A percentile compares a stretch with the other conserved stretches of the same genome.
These are phyloP conservation scores for Fonsecaea monophora DNA, from an alignment of 2,329 filamentous ascomycete genomes.

Conservation along the genomic window DNA sequence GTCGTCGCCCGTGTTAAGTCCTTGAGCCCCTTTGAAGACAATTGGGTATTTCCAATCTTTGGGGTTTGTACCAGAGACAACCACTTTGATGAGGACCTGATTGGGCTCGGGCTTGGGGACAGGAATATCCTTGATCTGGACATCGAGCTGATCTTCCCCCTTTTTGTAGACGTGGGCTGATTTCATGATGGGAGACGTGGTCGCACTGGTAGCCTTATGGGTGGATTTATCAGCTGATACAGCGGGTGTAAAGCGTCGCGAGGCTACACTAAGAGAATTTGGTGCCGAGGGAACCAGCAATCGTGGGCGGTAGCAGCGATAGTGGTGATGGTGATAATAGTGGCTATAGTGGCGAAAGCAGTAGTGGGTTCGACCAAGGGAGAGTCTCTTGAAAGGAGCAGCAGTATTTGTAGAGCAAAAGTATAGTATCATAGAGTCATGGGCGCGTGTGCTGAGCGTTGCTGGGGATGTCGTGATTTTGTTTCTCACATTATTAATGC, in stretches of 20 bases:
- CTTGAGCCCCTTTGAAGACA: slow-evolving; percentile 13
- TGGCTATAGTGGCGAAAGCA: not conserved
- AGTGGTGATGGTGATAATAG: not conserved
- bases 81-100: slow-evolving; percentile 52
- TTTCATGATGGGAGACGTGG: slow-evolving; percentile 23
- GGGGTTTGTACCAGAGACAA: slow-evolving; percentile 55
- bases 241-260: not conserved
- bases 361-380: not conserved
- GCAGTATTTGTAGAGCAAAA: not conserved
- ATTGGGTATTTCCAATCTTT: slow-evolving; percentile 56
- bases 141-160: slow-evolving; percentile 20
- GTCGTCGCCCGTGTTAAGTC: slow-evolving; percentile 58
- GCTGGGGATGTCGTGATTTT: not conserved
- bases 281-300: not conserved
- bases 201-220: not conserved
- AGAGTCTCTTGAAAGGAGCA: not conserved
- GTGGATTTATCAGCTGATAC: slow-evolving; percentile 2
- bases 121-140: slow-evolving; percentile 46
- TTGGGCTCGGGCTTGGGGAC: slow-evolving; percentile 50
- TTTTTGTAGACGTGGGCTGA: slow-evolving; percentile 31
- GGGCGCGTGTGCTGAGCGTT: not conserved
- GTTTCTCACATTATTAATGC: slow-evolving; percentile 16
- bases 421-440: not conserved
- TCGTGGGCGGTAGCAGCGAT: not conserved
- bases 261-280: slow-evolving; percentile 2